Base-by-base conservation (phyloP, 2,329 filamentous ascomycete species). In the Colletotrichum euphorbiae region DNA sequence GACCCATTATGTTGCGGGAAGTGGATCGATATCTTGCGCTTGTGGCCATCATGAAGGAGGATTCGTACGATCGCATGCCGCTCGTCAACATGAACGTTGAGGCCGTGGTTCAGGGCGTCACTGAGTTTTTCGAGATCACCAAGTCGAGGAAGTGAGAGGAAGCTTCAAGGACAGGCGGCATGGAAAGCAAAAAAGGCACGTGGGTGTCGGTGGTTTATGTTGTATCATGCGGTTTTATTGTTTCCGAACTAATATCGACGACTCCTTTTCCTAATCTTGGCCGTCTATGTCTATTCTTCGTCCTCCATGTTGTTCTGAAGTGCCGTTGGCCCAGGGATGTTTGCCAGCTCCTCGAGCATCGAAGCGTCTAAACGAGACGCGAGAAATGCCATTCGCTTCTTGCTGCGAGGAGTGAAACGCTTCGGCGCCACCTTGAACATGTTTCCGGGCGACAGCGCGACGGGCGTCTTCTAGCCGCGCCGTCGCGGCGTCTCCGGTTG, bases 31-130 rank as follows among this genome's bases (percentile, higher is more conserved):
- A 94, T 76, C 84, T 96, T 51, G 92, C 92, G 0, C 84, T 97
- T 13, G 92, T 97, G 38, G 93, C 93, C 68, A 91, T 97, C 70
- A 94, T 95, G 92, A 91, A 91, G 77, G 92, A 95, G 75, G 92
- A 92, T 62, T 92, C 90, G 31, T 93, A 93, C 73, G 91, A 94
- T 75, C 93, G 92, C 82, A 93, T 95, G 82, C 91, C 91, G 4
- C 82, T 94, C 70, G 92, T 97, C 70, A 93, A 94, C 73, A 93
- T 95, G 87, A 96, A 97, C 74, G 91, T 95, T 2, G 91, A 93
- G 74, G 90, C 93, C 0, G 91, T 94, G 36, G 92, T 94, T 56
- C 89, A 92, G 74, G 93, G 93, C 0, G 79, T 97, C 75, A 89
- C 89, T 43, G 89, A 94, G 76, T 93, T 96, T 70, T 96, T 96